Base-by-base conservation (phyloP, 176 grass and related monocot species). In the Tillandsia leiboldiana region DNA sequence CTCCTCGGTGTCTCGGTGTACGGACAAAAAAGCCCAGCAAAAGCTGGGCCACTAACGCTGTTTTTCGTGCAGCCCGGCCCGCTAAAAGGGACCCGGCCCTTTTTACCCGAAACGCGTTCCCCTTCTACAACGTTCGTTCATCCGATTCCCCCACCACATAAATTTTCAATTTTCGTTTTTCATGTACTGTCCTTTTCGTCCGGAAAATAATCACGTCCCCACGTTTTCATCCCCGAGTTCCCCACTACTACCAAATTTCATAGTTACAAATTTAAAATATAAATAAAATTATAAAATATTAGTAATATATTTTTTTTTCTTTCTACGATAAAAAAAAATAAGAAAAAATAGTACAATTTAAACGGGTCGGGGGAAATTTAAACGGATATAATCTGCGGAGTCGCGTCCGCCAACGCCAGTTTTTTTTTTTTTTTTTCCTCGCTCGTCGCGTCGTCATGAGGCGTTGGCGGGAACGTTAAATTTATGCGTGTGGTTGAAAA, bases 341-440 rank as follows among this genome's bases (percentile, higher is more conserved):
- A 20, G n/a, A 20, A 20, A 20, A 20, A 20, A 20, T 20, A 20
- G 20, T 20, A 20, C 20, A 20, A 20, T 20, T 20, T 20, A 20
- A 24, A 24, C 24, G 24, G 76, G 58, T 50, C 28, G 22, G 54
- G 77, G 33, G 53, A 72, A 79, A 59, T 79, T 78, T 71, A 79
- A 12, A 14, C 22, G 49, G 64, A 71, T 71, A 62, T 71, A 78
- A 53, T 71, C 23, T 33, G 67, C 42, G 20, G 4, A 53, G 68
- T 79, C 56, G 77, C 77, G 77, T 79, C 77, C 77, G 77, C 53
- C 77, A 58, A 66, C 33, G 13, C 48, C 68, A 48, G 26, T 12
- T 70, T 15, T 79, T 11, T 11, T 50, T 78, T 42, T 6, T 42
- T 42, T 42, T 42, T 6, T 6, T 6, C 4, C 3, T 6, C 33